Evolutionary conservation across 306 rosid species (phyloP).

Genomic region (Pyrus bretschneideri): DNA sequence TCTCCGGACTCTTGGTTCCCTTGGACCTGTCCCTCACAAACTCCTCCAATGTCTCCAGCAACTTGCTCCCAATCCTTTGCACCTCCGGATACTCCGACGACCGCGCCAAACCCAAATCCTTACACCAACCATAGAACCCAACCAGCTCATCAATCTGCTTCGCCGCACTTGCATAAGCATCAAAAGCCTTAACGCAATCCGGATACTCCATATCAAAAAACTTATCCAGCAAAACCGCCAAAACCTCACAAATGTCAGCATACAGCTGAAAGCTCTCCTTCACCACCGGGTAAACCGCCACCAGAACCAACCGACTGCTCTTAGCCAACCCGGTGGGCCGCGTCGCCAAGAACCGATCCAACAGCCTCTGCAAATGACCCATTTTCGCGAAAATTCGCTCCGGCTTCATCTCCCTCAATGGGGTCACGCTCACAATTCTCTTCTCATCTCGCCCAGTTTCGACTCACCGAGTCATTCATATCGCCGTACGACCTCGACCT

Average conservation of each 20-base stretch:
- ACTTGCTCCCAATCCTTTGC: slow-evolving; percentile 80
- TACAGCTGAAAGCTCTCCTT: slow-evolving; percentile 87
- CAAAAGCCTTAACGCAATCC: slow-evolving; percentile 87
- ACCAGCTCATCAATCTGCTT: slow-evolving; percentile 88
- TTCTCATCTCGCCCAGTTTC: slow-evolving; percentile 33
- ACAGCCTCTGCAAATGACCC: slow-evolving; percentile 83
- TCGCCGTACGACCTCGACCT: slow-evolving; percentile 85
- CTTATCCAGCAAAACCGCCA: slow-evolving; percentile 84
- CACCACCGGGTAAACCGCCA: slow-evolving; percentile 78
- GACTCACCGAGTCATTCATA: slow-evolving; percentile 38
- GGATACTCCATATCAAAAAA: slow-evolving; percentile 94
- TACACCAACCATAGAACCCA: slow-evolving; percentile 71
- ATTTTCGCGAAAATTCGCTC: slow-evolving; percentile 85
- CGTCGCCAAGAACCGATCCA: slow-evolving; percentile 81
- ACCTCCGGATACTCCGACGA: slow-evolving; percentile 94
- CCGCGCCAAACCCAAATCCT: slow-evolving; percentile 73
- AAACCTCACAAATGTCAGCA: slow-evolving; percentile 83
- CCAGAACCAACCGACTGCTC: slow-evolving; percentile 68
- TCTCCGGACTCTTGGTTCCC: slow-evolving; percentile 80
- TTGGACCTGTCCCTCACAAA: slow-evolving; percentile 89
- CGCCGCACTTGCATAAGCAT: slow-evolving; percentile 85
- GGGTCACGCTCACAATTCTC: slow-evolving; percentile 54
- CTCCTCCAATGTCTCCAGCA: slow-evolving; percentile 91
- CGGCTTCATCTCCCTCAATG: slow-evolving; percentile 78
- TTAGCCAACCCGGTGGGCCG: slow-evolving; percentile 93